Conservation (phyloP, 305 asterid species). For the Fraxinus greggii region DNA sequence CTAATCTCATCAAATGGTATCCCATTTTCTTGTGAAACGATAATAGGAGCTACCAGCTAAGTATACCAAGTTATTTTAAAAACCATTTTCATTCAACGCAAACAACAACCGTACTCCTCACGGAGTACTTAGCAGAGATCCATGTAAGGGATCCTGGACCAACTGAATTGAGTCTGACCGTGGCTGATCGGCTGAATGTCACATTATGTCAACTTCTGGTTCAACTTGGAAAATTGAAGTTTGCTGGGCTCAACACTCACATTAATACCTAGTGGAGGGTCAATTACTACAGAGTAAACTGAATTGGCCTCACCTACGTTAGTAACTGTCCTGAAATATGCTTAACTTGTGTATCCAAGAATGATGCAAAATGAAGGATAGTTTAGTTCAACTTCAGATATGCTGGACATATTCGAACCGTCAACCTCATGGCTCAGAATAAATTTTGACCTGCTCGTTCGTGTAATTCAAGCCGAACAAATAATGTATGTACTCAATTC, state of each 20-base stretch:
- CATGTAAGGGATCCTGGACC: slow-evolving; percentile 31
- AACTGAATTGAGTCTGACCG: background rate
- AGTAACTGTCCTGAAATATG: slow-evolving; percentile 34
- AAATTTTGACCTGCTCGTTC: background rate
- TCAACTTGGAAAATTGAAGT: slow-evolving; percentile 9
- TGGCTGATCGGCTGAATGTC: slow-evolving; percentile 14
- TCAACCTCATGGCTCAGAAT: background rate
- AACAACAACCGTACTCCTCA: too few relatives aligned
- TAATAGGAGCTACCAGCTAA: too few relatives aligned
- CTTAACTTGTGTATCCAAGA: slow-evolving; percentile 8
- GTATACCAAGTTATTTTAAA: too few relatives aligned
- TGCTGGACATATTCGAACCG: background rate
- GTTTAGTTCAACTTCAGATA: slow-evolving; percentile 6
- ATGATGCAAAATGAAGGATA: slow-evolving; percentile 30
- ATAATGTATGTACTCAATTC: background rate
- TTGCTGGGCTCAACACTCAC: slow-evolving; percentile 21
- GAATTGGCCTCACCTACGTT: slow-evolving; percentile 28
- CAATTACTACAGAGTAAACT: slow-evolving; percentile 21
- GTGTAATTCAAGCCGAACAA: background rate
- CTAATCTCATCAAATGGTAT: slow-evolving; percentile 37
- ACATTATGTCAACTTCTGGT: slow-evolving; percentile 22
- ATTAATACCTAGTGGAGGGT: background rate
- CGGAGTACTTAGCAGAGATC: slow-evolving; percentile 33
- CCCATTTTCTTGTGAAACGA: too few relatives aligned
- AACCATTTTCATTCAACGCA: too few relatives aligned